phyloP scores from a whole-genome alignment of 2,329 filamentous ascomycete species.

The Ceratocystis smalleyi region DNA sequence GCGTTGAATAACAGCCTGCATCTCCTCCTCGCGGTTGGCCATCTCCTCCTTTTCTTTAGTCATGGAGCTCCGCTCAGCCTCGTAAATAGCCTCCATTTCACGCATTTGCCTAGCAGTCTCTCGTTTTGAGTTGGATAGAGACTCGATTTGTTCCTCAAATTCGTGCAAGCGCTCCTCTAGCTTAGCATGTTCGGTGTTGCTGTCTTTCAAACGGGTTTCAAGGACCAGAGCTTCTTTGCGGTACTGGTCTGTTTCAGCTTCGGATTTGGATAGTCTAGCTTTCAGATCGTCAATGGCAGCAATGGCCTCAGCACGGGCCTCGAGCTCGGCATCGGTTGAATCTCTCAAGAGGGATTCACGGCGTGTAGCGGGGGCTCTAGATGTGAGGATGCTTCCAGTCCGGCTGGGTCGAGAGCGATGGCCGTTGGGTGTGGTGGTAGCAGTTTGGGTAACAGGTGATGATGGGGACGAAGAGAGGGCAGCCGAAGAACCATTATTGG shows the following conservation, averaged over 20 bases:
- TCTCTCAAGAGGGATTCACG: slow-evolving; percentile 33
- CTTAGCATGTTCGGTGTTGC: slow-evolving; percentile 64
- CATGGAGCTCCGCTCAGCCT: slow-evolving; percentile 73
- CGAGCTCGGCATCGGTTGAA: slow-evolving; percentile 41
- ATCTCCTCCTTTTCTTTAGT: slow-evolving; percentile 87
- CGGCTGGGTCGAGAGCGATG: slow-evolving; percentile 44
- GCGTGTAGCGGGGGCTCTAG: slow-evolving; percentile 53
- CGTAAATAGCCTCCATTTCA: slow-evolving; percentile 85
- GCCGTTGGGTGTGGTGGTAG: slow-evolving; percentile 22
- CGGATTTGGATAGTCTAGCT: slow-evolving; percentile 65
- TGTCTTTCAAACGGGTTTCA: slow-evolving; percentile 73
- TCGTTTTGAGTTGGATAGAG: slow-evolving; percentile 68
- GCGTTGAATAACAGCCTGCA: slow-evolving; percentile 78
- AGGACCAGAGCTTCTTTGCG: slow-evolving; percentile 74
- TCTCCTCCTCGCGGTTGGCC: slow-evolving; percentile 68
- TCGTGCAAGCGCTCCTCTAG: slow-evolving; percentile 82
- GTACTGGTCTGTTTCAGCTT: slow-evolving; percentile 60
- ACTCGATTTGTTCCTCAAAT: slow-evolving; percentile 67
- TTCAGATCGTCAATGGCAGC: slow-evolving; percentile 72
- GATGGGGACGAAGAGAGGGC: slow-evolving; percentile 23
- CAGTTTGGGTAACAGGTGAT: slow-evolving; percentile 24
- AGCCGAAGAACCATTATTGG: slow-evolving; percentile 29
- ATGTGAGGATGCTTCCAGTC: slow-evolving; percentile 51
- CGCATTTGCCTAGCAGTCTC: slow-evolving; percentile 70
- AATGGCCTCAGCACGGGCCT: slow-evolving; percentile 63